Evolutionary conservation across 1,284 basidiomycete species (phyloP).

Genomic region (Irpex sp.): DNA sequence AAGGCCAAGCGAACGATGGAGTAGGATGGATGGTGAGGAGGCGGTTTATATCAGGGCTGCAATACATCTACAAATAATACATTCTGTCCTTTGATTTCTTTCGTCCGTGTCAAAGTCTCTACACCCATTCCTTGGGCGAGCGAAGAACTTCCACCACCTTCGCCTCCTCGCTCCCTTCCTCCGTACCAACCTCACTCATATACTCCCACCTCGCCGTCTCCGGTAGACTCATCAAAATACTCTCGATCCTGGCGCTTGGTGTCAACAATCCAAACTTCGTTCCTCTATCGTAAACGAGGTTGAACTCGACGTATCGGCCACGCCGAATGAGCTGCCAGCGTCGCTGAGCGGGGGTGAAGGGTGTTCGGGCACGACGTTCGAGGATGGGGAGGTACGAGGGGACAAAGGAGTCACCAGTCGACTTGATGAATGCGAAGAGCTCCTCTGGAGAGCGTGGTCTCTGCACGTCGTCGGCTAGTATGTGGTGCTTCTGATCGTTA

Average conservation of each 20-base stretch:
- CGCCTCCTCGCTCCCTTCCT: conserved; percentile 67
- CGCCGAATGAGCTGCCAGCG: conserved; percentile 89
- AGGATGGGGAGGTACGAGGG: conserved; percentile 88
- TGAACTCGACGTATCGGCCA: conserved; percentile 93
- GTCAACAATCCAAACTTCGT: conserved; percentile 88
- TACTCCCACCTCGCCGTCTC: conserved; percentile 94
- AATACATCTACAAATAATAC: not conserved
- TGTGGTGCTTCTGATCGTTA: conserved; percentile 50
- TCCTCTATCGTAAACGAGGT: conserved; percentile 83
- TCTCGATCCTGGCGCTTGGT: conserved; percentile 89
- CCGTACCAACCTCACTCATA: conserved; percentile 71
- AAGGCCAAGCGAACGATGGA: not conserved
- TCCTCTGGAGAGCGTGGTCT: conserved; percentile 54
- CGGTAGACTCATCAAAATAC: conserved; percentile 89
- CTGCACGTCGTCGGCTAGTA: conserved; percentile 43
- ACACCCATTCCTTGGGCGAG: conserved; percentile 68
- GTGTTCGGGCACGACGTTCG: conserved; percentile 44
- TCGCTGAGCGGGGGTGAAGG: conserved; percentile 62
- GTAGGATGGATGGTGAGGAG: not conserved
- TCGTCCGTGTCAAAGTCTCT: conserved; percentile 2
- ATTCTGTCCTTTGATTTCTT: too few relatives aligned
- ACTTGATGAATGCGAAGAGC: conserved; percentile 72
- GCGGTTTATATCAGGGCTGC: not conserved
- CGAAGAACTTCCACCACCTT: conserved; percentile 66
- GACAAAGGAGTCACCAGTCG: conserved; percentile 75